Conservation (phyloP, 768 basidiomycete species). For the Tricholoma saponaceum region DNA sequence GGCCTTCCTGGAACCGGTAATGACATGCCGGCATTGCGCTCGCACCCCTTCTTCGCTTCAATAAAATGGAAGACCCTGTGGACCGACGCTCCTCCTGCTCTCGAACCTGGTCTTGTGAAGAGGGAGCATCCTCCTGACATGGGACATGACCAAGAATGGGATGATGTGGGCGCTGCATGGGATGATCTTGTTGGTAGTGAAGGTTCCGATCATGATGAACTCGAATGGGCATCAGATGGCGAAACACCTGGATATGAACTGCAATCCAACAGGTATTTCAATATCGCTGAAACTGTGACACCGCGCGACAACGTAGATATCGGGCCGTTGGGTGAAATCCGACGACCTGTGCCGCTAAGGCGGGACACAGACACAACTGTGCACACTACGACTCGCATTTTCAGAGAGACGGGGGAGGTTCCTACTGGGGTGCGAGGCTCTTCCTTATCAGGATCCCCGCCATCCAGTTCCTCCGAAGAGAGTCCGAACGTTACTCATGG, state of each 20-base stretch:
- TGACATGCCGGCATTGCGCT: constrained; percentile 45
- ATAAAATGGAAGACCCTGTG: constrained; percentile 65
- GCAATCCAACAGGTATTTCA: constrained; percentile 15
- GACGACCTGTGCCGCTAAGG: constrained; percentile 5
- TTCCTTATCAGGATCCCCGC: constrained; percentile 27
- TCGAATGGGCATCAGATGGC: constrained; percentile 52
- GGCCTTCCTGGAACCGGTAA: constrained; percentile 34
- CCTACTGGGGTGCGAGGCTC: constrained; percentile 11
- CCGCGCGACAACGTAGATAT: constrained; percentile 20
- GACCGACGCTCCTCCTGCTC: constrained; percentile 54
- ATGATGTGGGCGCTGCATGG: constrained; percentile 52
- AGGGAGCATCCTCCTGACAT: constrained; percentile 32
- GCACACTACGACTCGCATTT: not conserved
- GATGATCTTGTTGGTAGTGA: constrained; percentile 37
- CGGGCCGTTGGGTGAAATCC: constrained; percentile 40
- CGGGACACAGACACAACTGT: constrained; percentile 4
- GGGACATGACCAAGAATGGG: constrained; percentile 39
- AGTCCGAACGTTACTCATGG: constrained; percentile 33
- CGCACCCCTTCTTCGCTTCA: constrained; percentile 57
- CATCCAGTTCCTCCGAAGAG: constrained; percentile 40
- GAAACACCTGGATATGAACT: constrained; percentile 23
- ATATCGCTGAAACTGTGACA: not conserved
- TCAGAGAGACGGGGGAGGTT: constrained; percentile 20
- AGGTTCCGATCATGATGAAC: constrained; percentile 32
- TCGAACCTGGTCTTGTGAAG: constrained; percentile 56